phyloP scores from a whole-genome alignment of 305 asterid species.

The Plantago coronopus region DNA sequence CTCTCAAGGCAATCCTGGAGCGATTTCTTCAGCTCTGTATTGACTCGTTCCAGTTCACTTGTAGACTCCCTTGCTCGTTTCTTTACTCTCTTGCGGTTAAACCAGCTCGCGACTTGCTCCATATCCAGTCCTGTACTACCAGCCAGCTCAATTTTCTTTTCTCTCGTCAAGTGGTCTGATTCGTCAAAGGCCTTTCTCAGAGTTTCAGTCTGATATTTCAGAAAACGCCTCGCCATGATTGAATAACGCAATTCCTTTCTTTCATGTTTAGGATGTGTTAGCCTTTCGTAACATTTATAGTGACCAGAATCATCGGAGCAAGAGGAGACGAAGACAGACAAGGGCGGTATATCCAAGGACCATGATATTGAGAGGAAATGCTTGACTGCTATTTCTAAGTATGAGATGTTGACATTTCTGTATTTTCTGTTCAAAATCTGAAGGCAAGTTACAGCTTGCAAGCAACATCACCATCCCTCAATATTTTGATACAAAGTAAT shows the following conservation, averaged over 20 bases:
- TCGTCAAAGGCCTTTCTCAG: constrained; percentile 16
- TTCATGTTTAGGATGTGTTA: not conserved
- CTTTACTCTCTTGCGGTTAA: constrained; percentile 12
- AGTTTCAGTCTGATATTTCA: constrained; percentile 12
- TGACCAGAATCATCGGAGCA: no score
- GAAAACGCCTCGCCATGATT: constrained; percentile 19
- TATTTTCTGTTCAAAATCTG: no score
- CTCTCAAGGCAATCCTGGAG: constrained; percentile 7
- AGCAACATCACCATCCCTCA: no score
- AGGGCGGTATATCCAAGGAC: no score
- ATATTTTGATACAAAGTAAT: no score
- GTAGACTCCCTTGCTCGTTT: constrained; percentile 9
- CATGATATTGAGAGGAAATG: no score
- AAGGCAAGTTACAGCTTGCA: no score
- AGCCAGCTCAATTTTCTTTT: constrained; percentile 12
- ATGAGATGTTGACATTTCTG: no score
- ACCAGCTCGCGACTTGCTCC: constrained; percentile 21
- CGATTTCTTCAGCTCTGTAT: constrained; percentile 12
- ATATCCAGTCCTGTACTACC: constrained; percentile 18
- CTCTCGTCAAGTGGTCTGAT: not conserved
- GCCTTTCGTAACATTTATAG: no score
- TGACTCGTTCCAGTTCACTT: not conserved
- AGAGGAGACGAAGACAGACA: no score
- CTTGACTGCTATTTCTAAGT: no score
- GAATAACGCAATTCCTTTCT: not conserved